Base-by-base conservation (phyloP, 1,284 basidiomycete species). In the Bjerkandera adusta region DNA sequence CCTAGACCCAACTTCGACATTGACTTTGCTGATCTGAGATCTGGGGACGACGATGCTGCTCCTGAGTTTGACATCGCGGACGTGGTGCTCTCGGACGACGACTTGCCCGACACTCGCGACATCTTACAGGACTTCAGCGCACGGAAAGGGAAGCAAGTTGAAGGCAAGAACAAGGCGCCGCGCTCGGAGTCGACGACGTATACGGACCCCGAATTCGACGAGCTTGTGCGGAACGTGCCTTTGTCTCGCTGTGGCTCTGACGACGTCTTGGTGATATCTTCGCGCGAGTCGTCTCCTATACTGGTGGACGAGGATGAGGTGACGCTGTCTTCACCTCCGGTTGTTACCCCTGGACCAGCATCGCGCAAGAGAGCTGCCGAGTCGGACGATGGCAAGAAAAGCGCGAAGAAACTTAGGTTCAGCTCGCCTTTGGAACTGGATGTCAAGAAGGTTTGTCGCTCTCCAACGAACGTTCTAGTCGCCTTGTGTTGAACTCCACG, bases 1-100 rank as follows among this genome's bases (percentile, higher is more conserved):
- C n/a, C n/a, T n/a, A n/a, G n/a, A n/a, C 73, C 74, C 6, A 67
- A 77, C 50, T 82, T 82, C 52, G 68, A 79, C 49, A 51, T 84
- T n/a, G 65, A 77, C 39, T 73, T 84, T 41, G 61, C 73, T 5
- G 68, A 73, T 33, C 55, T 84, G 43, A 65, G 63, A n/a, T 24
- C 46, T 48, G 40, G 25, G 21, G 68, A 75, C 33, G 59, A 62
- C 22, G 53, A 53, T 26, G 52, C 54, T 18, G 47, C 57, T 43
- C 33, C 52, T 20, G 47, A 58, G 33, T 48, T 20, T 5, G 53
- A 54, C 5, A 33, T 48, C 10, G 21, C 48, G 36, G 58, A 60
- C 42, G 33, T 60, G 10, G 53, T 56, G 21, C 62, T 65, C 34
- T 54, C 58, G 33, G 65, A 67, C 21, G 68, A 71, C 38, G 75